phyloP scores from a whole-genome alignment of 2,329 filamentous ascomycete genomes.

The Fusarium newnesense region DNA sequence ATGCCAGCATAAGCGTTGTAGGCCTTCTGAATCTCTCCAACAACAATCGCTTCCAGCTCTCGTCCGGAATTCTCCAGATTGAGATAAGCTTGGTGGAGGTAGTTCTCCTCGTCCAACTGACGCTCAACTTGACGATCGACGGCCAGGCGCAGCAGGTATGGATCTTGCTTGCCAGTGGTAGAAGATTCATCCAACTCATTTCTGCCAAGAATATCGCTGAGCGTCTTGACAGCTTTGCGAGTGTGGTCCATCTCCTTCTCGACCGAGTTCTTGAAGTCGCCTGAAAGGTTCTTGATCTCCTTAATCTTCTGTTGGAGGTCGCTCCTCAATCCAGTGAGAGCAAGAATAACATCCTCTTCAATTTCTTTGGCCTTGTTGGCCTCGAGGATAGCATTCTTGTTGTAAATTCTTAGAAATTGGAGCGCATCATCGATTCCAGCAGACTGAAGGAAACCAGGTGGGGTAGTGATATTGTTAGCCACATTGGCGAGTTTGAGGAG shows the following conservation, averaged over 20 bases:
- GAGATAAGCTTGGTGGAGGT: constrained; percentile 93
- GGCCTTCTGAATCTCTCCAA: constrained; percentile 97
- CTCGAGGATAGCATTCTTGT: constrained; percentile 82
- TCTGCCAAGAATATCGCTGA: constrained; percentile 85
- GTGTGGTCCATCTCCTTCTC: constrained; percentile 94
- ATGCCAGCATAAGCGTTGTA: constrained; percentile 95
- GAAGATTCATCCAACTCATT: constrained; percentile 79
- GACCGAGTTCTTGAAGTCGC: constrained; percentile 96
- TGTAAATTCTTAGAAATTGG: constrained; percentile 82
- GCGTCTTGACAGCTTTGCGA: constrained; percentile 77
- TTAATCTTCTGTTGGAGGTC: constrained; percentile 97
- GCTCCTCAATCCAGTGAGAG: constrained; percentile 84
- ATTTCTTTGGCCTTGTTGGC: constrained; percentile 91
- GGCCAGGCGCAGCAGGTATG: constrained; percentile 84
- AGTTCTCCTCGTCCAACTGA: constrained; percentile 97
- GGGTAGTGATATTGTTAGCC: constrained; percentile 81
- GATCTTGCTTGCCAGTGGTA: constrained; percentile 88
- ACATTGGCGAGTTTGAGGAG: constrained; percentile 85
- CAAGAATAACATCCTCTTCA: constrained; percentile 89
- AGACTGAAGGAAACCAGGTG: constrained; percentile 78
- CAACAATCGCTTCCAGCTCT: constrained; percentile 94
- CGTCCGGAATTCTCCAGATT: constrained; percentile 94
- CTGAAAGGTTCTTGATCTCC: constrained; percentile 92
- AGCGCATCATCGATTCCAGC: constrained; percentile 91
- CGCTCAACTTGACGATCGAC: constrained; percentile 92